Evolutionary conservation across 2,329 filamentous ascomycete species (phyloP), one percentile per base, ranked within the genome.

Genomic region (Penicillium sp.): DNA sequence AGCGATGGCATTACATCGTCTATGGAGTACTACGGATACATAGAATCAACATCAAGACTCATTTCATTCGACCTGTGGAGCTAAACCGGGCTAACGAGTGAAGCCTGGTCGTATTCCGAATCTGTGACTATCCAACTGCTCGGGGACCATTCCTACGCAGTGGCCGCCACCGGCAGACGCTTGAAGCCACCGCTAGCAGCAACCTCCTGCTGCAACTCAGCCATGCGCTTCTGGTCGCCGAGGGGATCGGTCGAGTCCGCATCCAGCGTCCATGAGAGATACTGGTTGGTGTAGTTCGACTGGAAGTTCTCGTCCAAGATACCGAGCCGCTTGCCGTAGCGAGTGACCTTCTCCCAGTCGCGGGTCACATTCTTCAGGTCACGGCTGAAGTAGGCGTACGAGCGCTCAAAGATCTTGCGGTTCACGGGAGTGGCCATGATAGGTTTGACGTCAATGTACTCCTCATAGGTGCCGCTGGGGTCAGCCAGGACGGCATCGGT

Each of bases 341-440:
- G 75, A 31, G 85, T 88, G 8, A 88, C 86, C 74, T 89, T 88
- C 42, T 74, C 66, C 85, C 85, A 89, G 68, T 89, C 85, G 33
- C 86, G 78, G 37, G 65, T 53, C 4, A 89, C 84, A 51, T 89
- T 89, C 77, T 86, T 83, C 50, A 88, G 59, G 51, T 88, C 84
- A 49, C 75, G 75, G 43, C 80, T 85, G 64, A 88, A 86, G 73
- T 87, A 88, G 14, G 84, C 84, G 56, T 79, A 89, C 54, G 80
- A 85, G 45, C 84, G 80, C 74, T 88, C 84, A 56, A 86, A 88
- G 65, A 89, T 87, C 75, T 87, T 87, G 54, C 79, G 77, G 71
- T 88, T 87, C 41, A 87, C 77, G 1, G 70, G 58, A 0, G 79
- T 80, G 29, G 73, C 78, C 81, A 88, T 84, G 51, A 74, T 74